Percentiles rank a stretch among this genome's conserved stretches.
Conservation (phyloP, 2,329 filamentous ascomycete species). For the Cyphellophora europaea region DNA sequence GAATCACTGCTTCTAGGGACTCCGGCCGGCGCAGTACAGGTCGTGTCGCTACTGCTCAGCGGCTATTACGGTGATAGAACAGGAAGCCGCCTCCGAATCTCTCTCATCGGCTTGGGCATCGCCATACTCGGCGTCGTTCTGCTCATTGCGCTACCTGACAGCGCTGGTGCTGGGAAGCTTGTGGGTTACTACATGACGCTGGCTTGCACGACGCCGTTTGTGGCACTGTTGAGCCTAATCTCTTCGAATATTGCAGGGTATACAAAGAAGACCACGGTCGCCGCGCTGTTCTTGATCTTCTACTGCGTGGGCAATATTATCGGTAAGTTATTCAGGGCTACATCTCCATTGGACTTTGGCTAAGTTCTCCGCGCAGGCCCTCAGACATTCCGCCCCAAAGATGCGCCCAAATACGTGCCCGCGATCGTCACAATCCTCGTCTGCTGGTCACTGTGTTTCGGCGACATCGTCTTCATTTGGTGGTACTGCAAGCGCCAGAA, state of each 20-base stretch:
- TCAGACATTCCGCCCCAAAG: too few species aligned
- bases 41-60: constrained; percentile 46
- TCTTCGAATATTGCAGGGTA: constrained; percentile 48
- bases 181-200: constrained; percentile 57
- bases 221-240: constrained; percentile 53
- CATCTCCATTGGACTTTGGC: too few species aligned
- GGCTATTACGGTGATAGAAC: constrained; percentile 48
- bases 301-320: constrained; percentile 47
- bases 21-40: constrained; percentile 55
- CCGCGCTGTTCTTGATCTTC: constrained; percentile 35
- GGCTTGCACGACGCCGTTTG: constrained; percentile 51
- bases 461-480: too few species aligned
- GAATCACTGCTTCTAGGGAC: constrained; percentile 55
- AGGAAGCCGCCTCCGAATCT: constrained; percentile 48
- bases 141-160: constrained; percentile 44
- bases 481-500: too few species aligned
- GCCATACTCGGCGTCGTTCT: constrained; percentile 9
- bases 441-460: too few species aligned
- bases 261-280: constrained; percentile 43
- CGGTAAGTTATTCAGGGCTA: constrained; percentile 32
- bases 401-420: too few species aligned
- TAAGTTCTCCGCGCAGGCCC: too few species aligned
- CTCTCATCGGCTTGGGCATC: constrained; percentile 32
- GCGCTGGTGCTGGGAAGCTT: constrained; percentile 47
- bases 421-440: too few species aligned